phyloP scores from a whole-genome alignment of 2,329 filamentous ascomycete genomes.

The Lomentospora prolificans region DNA sequence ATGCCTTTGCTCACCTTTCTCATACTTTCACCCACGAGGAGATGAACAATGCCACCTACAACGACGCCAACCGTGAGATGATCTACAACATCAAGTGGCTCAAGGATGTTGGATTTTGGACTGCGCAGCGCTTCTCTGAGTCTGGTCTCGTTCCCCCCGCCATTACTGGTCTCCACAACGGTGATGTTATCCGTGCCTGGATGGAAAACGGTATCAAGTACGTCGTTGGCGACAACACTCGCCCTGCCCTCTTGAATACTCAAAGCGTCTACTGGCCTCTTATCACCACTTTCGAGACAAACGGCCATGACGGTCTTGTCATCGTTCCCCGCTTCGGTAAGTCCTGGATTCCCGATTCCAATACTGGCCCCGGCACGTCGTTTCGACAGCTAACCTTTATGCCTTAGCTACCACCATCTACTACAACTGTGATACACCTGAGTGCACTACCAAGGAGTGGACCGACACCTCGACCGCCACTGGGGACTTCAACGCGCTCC shows the following conservation, averaged over 20 bases:
- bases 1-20: slow-evolving; percentile 48
- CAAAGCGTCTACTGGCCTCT: slow-evolving; percentile 45
- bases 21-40: slow-evolving; percentile 53
- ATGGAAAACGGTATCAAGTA: slow-evolving; percentile 47
- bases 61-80: slow-evolving; percentile 46
- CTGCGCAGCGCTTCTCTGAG: slow-evolving; percentile 35
- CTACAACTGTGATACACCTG: slow-evolving; percentile 51
- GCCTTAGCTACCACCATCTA: slow-evolving; percentile 51
- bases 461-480: slow-evolving; percentile 45
- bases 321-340: slow-evolving; percentile 44
- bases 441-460: slow-evolving; percentile 50
- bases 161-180: slow-evolving; percentile 55
- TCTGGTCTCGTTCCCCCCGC: slow-evolving; percentile 51
- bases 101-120: slow-evolving; percentile 37
- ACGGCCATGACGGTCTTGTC: slow-evolving; percentile 45
- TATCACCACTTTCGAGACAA: slow-evolving; percentile 36
- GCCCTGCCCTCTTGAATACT: slow-evolving; percentile 40
- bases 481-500: slow-evolving; percentile 42
- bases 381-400: no score
- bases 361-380: neutral
- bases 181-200: slow-evolving; percentile 51
- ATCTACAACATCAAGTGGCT: slow-evolving; percentile 52
- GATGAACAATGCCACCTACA: slow-evolving; percentile 50
- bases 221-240: slow-evolving; percentile 55
- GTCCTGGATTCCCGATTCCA: neutral